These are phyloP conservation scores for Astrephomene gubernaculifera DNA, from an alignment of 139 green algal species.

Conservation along the genomic window DNA sequence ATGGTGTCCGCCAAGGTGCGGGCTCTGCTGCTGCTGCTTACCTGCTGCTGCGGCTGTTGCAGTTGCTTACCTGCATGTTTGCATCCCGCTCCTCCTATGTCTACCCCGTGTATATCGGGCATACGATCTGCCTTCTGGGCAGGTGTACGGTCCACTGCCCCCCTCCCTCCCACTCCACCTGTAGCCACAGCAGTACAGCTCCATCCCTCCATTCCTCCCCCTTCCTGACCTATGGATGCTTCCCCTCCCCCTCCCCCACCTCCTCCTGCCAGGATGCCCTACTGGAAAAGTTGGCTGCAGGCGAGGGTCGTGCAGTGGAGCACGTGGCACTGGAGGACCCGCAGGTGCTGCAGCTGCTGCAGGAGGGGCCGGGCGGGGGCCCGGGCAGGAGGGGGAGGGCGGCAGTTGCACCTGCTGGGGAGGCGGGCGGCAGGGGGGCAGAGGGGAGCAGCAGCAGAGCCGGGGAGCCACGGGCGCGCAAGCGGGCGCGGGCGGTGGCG, in stretches of 20 bases:
- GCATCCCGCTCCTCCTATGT: too few species aligned
- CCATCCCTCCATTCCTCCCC: too few species aligned
- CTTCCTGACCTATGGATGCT: too few species aligned
- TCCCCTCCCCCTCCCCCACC: neutral
- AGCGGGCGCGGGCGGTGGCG: constrained; percentile 30
- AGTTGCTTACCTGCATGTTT: too few species aligned
- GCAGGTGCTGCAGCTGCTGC: constrained; percentile 38
- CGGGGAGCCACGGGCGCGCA: neutral
- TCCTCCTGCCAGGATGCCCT: constrained; percentile 67
- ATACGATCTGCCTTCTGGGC: too few species aligned
- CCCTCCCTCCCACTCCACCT: too few species aligned
- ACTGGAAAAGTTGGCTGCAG: constrained; percentile 77
- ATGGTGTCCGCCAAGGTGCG: constrained; percentile 49
- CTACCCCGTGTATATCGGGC: too few species aligned
- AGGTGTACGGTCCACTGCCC: too few species aligned
- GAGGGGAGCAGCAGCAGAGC: neutral
- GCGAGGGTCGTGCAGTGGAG: constrained; percentile 83
- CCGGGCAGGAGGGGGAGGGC: constrained; percentile 17
- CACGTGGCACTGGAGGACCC: constrained; percentile 80
- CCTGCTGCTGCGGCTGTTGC: too few species aligned
- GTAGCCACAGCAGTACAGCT: too few species aligned
- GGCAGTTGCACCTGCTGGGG: too few species aligned
- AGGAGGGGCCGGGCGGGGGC: neutral
- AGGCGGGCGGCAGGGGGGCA: neutral
- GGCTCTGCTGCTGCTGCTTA: neutral